Evolutionary conservation across 306 rosid genomes (phyloP).

Genomic region (Acacia confusa): DNA sequence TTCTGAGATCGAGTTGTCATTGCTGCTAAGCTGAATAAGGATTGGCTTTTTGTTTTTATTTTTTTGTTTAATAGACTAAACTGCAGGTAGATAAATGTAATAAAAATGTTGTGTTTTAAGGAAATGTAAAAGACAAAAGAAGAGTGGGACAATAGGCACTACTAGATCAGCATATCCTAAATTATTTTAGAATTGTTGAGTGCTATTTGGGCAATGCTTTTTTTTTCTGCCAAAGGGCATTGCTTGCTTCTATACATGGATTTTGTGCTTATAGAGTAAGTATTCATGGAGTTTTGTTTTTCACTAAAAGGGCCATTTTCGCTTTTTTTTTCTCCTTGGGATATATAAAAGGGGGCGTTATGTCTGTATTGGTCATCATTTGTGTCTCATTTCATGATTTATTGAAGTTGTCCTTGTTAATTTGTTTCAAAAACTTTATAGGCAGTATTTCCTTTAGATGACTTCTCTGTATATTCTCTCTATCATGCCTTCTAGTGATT

Average conservation of each 20-base stretch:
- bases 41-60: not conserved
- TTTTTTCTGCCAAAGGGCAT: too few species aligned
- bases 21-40: not conserved
- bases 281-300: slow-evolving; percentile 13
- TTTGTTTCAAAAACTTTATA: too few species aligned
- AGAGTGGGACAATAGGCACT: not conserved
- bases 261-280: slow-evolving; percentile 20
- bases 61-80: too few species aligned
- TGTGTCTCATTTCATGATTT: too few species aligned
- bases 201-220: too few species aligned
- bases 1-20: not conserved
- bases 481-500: too few species aligned
- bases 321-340: too few species aligned
- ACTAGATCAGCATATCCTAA: not conserved
- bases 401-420: too few species aligned
- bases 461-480: too few species aligned
- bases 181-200: slow-evolving; percentile 2
- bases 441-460: too few species aligned
- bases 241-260: too few species aligned
- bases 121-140: not conserved
- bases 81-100: not conserved
- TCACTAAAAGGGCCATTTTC: slow-evolving; percentile 4
- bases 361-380: too few species aligned
- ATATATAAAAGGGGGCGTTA: not conserved
- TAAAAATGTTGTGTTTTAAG: not conserved